phyloP scores from a whole-genome alignment of 768 basidiomycete species.

The Trametopsis cervina region DNA sequence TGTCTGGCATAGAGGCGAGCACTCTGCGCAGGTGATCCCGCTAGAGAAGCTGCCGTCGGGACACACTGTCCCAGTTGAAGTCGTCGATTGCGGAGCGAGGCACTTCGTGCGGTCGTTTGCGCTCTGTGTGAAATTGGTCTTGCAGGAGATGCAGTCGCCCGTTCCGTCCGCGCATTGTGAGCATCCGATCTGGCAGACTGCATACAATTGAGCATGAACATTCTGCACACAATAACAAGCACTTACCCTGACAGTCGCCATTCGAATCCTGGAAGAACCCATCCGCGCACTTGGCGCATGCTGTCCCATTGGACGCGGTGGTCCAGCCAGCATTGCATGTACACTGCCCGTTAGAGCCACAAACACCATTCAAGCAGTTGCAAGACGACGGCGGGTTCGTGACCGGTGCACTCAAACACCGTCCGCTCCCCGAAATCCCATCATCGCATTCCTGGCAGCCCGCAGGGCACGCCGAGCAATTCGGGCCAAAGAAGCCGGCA shows the following conservation, averaged over 20 bases:
- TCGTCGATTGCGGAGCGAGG: slow-evolving; percentile 41
- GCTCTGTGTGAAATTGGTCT: slow-evolving; percentile 59
- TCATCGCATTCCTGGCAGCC: slow-evolving; percentile 71
- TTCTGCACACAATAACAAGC: not conserved
- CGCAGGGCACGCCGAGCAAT: slow-evolving; percentile 61
- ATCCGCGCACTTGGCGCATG: slow-evolving; percentile 64
- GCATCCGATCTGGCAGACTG: slow-evolving; percentile 74
- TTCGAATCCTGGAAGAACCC: slow-evolving; percentile 70
- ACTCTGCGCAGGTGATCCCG: slow-evolving; percentile 45
- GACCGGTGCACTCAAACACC: slow-evolving; percentile 49
- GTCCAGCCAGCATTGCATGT: slow-evolving; percentile 75
- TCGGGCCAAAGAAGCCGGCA: slow-evolving; percentile 67
- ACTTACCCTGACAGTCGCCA: slow-evolving; percentile 68
- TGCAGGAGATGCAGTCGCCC: slow-evolving; percentile 70
- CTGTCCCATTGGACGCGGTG: slow-evolving; percentile 60
- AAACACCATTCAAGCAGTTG: slow-evolving; percentile 79
- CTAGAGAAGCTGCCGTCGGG: slow-evolving; percentile 61
- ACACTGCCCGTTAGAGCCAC: slow-evolving; percentile 62
- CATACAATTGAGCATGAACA: not conserved
- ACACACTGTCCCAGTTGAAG: slow-evolving; percentile 48
- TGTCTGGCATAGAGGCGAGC: slow-evolving; percentile 61
- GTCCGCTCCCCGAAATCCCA: slow-evolving; percentile 71
- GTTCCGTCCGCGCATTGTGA: slow-evolving; percentile 57
- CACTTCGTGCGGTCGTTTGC: slow-evolving; percentile 65
- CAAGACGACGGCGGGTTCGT: slow-evolving; percentile 57